Evolutionary conservation across 768 basidiomycete genomes (phyloP).

Genomic region (Mycena venus): DNA sequence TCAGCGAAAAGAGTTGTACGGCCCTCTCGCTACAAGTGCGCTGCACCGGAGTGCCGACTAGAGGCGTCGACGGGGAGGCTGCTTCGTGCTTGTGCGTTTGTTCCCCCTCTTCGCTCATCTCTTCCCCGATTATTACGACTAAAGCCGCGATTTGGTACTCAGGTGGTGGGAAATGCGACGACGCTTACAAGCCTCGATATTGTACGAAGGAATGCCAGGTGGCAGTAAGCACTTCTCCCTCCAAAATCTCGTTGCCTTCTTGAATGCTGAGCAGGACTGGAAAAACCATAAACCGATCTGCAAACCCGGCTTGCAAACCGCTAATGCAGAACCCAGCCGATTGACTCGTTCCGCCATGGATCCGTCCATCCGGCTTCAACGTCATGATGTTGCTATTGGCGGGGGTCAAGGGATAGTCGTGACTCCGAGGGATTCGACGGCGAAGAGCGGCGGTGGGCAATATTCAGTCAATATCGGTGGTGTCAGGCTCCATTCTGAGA

Average conservation of each 20-base stretch:
- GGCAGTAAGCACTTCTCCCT: neutral
- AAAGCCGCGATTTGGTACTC: neutral
- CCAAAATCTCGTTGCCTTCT: neutral
- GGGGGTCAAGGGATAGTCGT: neutral
- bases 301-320: conserved; percentile 10
- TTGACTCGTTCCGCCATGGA: neutral
- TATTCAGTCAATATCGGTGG: conserved; percentile 10
- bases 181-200: conserved; percentile 12
- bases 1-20: neutral
- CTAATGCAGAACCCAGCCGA: neutral
- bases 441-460: neutral
- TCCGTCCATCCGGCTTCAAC: neutral
- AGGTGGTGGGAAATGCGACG: conserved; percentile 22
- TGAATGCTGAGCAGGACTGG: conserved; percentile 2
- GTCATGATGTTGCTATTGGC: neutral
- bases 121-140: neutral
- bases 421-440: neutral
- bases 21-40: conserved; percentile 12
- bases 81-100: conserved; percentile 15
- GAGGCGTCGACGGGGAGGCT: conserved; percentile 8
- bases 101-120: neutral
- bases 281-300: conserved; percentile 1
- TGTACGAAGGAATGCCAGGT: conserved; percentile 20
- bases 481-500: conserved; percentile 1
- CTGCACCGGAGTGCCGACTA: conserved; percentile 3